Conservation (phyloP, 2,329 filamentous ascomycete genomes). For the Phaeophleospora eucalypticola region DNA sequence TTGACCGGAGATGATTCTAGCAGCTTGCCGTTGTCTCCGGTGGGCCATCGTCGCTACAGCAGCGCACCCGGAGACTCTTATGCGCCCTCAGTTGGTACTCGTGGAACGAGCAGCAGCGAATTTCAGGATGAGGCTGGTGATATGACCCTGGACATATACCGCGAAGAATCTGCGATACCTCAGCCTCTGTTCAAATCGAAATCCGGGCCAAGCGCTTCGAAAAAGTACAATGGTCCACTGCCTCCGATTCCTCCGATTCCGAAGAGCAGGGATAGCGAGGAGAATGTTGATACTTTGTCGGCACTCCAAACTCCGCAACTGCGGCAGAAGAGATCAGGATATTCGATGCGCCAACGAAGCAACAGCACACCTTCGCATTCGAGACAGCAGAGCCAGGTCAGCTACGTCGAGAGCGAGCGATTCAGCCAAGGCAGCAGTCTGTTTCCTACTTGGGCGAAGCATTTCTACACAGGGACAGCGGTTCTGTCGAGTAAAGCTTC, state of each 20-base stretch:
- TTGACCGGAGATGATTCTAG: constrained; percentile 30
- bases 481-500: constrained; percentile 30
- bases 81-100: constrained; percentile 17
- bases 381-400: constrained; percentile 28
- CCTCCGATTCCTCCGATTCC: constrained; percentile 31
- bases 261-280: constrained; percentile 26
- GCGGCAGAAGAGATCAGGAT: constrained; percentile 33
- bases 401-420: constrained; percentile 27
- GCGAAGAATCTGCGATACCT: constrained; percentile 32
- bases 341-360: constrained; percentile 29
- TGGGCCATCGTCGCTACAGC: constrained; percentile 14
- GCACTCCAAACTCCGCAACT: constrained; percentile 31
- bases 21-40: constrained; percentile 23
- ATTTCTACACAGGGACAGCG: constrained; percentile 32
- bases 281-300: constrained; percentile 33
- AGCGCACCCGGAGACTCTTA: constrained; percentile 26
- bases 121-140: constrained; percentile 25
- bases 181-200: constrained; percentile 31
- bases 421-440: constrained; percentile 26
- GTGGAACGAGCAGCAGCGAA: constrained; percentile 12
- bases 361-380: constrained; percentile 31
- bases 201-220: constrained; percentile 7
- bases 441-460: constrained; percentile 36
- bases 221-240: constrained; percentile 28
- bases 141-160: constrained; percentile 29